Conservation (phyloP, 2,329 filamentous ascomycete species). For the Colletotrichum scovillei region DNA sequence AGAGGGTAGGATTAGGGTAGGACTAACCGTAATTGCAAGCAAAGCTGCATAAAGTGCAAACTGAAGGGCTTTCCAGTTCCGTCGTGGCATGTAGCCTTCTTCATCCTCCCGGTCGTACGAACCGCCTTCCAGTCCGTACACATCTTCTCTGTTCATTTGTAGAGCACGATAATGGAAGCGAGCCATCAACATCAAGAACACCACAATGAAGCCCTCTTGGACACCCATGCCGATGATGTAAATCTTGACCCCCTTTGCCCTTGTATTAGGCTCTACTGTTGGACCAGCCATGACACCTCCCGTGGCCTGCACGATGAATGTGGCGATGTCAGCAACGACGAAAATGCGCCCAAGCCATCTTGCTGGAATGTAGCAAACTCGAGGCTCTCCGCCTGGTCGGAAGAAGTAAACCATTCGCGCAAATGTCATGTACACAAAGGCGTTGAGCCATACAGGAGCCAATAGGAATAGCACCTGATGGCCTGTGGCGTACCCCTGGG, state of each 20-base stretch:
- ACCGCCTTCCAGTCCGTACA: not conserved
- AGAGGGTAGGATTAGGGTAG: not conserved
- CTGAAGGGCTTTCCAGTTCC: not conserved
- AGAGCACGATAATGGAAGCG: not conserved
- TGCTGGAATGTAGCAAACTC: not conserved
- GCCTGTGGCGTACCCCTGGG: not conserved
- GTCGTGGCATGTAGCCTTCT: not conserved
- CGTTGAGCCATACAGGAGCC: not conserved
- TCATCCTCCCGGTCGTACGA: not conserved
- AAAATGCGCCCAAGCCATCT: not conserved
- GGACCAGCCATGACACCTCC: not conserved
- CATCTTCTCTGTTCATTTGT: not conserved
- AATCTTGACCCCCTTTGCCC: not conserved
- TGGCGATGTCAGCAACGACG: not conserved
- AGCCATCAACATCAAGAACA: not conserved
- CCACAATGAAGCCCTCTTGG: not conserved
- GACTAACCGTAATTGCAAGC: not conserved
- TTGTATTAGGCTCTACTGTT: not conserved
- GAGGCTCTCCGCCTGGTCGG: not conserved
- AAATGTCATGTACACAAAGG: not conserved
- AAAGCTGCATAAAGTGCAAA: not conserved
- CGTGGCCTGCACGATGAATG: not conserved
- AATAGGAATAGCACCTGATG: not conserved
- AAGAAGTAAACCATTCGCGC: not conserved
- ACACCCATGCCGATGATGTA: not conserved